Evolutionary conservation across 1,284 basidiomycete species (phyloP), one percentile per base, ranked within the genome.

Genomic region (Microbotryum intermedium): DNA sequence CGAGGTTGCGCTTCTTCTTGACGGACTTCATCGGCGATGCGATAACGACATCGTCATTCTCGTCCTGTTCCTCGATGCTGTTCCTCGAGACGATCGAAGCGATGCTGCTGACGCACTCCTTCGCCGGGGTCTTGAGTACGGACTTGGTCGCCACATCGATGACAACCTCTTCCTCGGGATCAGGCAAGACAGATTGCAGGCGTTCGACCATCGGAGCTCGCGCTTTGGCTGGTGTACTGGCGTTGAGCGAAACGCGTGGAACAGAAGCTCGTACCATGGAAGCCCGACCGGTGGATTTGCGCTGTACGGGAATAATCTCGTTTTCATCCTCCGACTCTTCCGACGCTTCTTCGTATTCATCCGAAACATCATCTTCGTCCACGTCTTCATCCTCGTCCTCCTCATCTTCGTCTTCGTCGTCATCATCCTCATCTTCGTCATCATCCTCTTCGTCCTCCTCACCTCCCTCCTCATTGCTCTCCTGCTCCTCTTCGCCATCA

Each of bases 11-110:
- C n/a, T 44, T 52, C 43, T 18, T 46, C 6, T 21, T 1, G 43
- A 45, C 20, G 23, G 39, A 46, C 43, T 28, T 16, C 44, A 44
- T 16, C 52, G 43, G 16, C 26, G 20, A 23, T 9, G 1, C 52
- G 10, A 16, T 44, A n/a, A 64, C 61, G 59, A 55, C 50, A 57
- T 66, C 16, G 50, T 46, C 61, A 59, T 66, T 48, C 56, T 60
- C 4, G 28, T 30, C 55, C 55, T 59, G 34, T 25, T 55, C 16
- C 55, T 55, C 2, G 55, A 44, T 11, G n/a, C 61, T 63, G 20
- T 63, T 54, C 44, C 60, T 53, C n/a, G 58, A 60, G 44, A 51
- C 57, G 26, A 39, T 39, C 18, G 16, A 39, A 39, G 34, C 13
- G 34, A 39, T 39, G 34, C 34, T 39, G 34, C 34, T 39, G 2